Base-by-base conservation (phyloP, 2,329 filamentous ascomycete genomes). In the Diaporthe caulivora region DNA sequence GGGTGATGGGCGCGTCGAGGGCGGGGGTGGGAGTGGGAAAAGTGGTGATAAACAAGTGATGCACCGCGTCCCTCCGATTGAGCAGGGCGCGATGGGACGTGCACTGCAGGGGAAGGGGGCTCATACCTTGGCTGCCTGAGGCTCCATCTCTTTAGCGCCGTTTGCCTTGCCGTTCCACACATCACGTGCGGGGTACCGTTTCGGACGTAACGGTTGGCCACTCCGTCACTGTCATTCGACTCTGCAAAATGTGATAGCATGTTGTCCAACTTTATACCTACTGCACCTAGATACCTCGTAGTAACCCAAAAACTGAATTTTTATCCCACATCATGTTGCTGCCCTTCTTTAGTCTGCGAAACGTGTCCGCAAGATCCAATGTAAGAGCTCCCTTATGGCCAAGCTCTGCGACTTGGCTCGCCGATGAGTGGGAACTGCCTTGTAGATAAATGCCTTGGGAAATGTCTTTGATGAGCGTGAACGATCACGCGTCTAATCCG, bases 401-500 rank as follows among this genome's bases (percentile, higher is more conserved):
- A 21, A 15, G 18, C 26, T 31, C 26, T 13, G 9, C 10, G 18
- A 13, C 13, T 55, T 9, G 5, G 37, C 17, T 37, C 34, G n/a
- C n/a, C n/a, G n/a, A n/a, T n/a, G n/a, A n/a, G n/a, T n/a, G n/a
- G n/a, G n/a, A n/a, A n/a, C n/a, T n/a, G n/a, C n/a, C n/a, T n/a
- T n/a, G 31, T 21, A 40, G 37, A 40, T 40, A 21, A 21, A 13
- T 15, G 24, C 9, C n/a, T 77, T 80, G 11, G 24, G 18, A 54
- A 3, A 34, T 31, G 44, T 24, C 26, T 17, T 15, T 18, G 18
- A 17, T 21, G 26, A 24, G 17, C 57, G 26, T 31, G 29, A 18
- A 18, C 54, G 17, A n/a, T 68, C 70, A 91, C 73, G 87, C 87
- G 86, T 97, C 95, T 83, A 97, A 83, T 1, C 97, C 97, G 85